phyloP scores from a whole-genome alignment of 2,329 filamentous ascomycete genomes.

The Tolypocladium album region DNA sequence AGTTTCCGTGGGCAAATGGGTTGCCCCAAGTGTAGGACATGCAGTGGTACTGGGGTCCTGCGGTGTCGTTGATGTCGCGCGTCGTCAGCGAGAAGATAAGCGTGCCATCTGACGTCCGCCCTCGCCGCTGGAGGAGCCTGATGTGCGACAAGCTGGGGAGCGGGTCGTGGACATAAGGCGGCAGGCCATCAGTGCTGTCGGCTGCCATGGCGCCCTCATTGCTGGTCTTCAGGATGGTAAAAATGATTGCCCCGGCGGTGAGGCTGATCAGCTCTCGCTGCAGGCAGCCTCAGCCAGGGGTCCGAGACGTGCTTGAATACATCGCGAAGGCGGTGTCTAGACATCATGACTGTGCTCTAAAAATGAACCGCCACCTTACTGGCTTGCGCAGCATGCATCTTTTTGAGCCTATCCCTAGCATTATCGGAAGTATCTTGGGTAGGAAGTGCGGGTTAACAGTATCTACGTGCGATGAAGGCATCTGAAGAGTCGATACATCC shows the following conservation, averaged over 20 bases:
- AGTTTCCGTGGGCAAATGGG: slow-evolving; percentile 11
- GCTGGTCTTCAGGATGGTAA: not conserved
- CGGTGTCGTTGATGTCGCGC: slow-evolving; percentile 6
- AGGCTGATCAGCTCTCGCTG: not conserved
- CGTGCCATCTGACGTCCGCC: slow-evolving; percentile 4
- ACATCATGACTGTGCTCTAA: not conserved
- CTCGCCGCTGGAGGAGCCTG: slow-evolving; percentile 6
- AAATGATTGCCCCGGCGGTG: not conserved
- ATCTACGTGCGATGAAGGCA: not conserved
- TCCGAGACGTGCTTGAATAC: not conserved
- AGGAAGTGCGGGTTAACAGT: not conserved
- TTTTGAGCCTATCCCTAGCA: not conserved
- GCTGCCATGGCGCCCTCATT: not conserved
- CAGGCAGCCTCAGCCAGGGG: not conserved
- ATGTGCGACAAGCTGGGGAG: slow-evolving; percentile 5
- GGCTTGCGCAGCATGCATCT: not conserved
- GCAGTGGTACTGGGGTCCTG: slow-evolving; percentile 8
- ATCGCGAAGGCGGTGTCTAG: not conserved
- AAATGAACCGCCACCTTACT: not conserved
- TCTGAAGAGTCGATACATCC: too few species aligned
- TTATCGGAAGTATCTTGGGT: not conserved
- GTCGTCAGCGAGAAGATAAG: slow-evolving; percentile 8
- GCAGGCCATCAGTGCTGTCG: not conserved
- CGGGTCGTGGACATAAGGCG: slow-evolving; percentile 1
- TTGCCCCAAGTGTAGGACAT: slow-evolving; percentile 16